Evolutionary conservation across 148 eudicot species (phyloP).

Genomic region (Chenopodium berlandieri): DNA sequence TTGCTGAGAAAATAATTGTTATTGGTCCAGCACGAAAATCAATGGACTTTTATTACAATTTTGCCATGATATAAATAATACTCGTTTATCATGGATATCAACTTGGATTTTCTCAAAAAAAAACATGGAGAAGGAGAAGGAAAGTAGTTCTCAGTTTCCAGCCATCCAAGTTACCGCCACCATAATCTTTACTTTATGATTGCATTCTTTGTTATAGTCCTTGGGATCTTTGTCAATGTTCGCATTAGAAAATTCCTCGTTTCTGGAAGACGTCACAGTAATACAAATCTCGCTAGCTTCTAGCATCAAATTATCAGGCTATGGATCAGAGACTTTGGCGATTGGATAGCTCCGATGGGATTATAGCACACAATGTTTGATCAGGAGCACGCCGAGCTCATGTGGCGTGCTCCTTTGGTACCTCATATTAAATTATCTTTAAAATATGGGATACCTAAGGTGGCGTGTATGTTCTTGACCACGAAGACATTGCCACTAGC

Average conservation of each 20-base stretch:
- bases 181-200: conserved; percentile 46
- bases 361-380: conserved; percentile 60
- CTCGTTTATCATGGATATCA: too few relatives aligned
- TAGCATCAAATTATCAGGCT: neutral
- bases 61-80: too few relatives aligned
- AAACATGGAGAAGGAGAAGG: neutral
- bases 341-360: conserved; percentile 32
- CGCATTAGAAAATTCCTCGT: conserved; percentile 37
- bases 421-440: conserved; percentile 46
- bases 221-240: conserved; percentile 48
- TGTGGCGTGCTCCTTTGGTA: conserved; percentile 65
- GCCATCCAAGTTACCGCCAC: conserved; percentile 56
- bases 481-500: conserved; percentile 44
- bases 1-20: too few relatives aligned
- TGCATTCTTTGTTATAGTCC: conserved; percentile 46
- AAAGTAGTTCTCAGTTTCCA: conserved; percentile 39
- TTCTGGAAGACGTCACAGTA: conserved; percentile 40
- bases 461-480: conserved; percentile 77
- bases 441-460: conserved; percentile 42
- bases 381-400: conserved; percentile 29
- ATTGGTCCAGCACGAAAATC: too few relatives aligned
- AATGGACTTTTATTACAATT: too few relatives aligned
- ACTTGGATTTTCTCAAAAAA: too few relatives aligned
- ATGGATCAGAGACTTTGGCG: neutral
- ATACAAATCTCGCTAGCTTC: conserved; percentile 4